Evolutionary conservation across 176 grass and related monocot species (phyloP), one percentile per base, ranked within the genome.

Genomic region (Eragrostis nindensis): DNA sequence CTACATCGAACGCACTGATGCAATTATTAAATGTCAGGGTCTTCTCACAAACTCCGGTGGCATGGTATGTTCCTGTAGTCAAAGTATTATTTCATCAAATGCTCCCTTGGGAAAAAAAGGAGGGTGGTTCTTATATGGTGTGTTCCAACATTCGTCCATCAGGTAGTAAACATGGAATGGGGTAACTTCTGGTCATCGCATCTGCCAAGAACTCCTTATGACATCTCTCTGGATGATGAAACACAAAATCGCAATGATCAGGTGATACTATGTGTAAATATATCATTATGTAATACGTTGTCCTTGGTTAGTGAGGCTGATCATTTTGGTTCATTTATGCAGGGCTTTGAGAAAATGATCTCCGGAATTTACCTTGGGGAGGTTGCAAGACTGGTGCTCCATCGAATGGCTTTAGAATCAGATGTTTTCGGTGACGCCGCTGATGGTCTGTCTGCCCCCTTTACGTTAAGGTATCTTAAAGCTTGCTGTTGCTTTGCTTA

Each of bases 101-200:
- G 7, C 50, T 70, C 60, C 25, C 62, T 61, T 26, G 57, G 42
- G 1, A 44, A 29, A 44, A 16, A 57, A 25, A 21, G 49, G 22
- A 56, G 4, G 61, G 36, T 43, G 13, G n/a, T 78, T 44, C 61
- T 77, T 26, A 82, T 74, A 15, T 87, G 21, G 71, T 70, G 18
- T 57, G 32, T 40, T 78, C 25, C 36, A 75, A 46, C 18, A 5
- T 73, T 73, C 10, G 69, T 74, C 69, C 36, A 79, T 85, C 86
- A 99, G 96, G 92, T 99, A 64, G 85, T 99, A 32, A 95, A 99
- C 71, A 95, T 99, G 93, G 96, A 99, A 90, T 99, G 96, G 96
- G 96, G 96, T 15, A 95, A 90, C 85, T 99, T 99, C 84, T 95
- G 90, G 96, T 95, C 96, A 54, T 86, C 93, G 9, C 92, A 99